Percentiles rank a stretch among this genome's conserved stretches.
These are phyloP conservation scores for Globisporangium nagaii DNA, from an alignment of 352 stramenopile species.

Conservation along the genomic window DNA sequence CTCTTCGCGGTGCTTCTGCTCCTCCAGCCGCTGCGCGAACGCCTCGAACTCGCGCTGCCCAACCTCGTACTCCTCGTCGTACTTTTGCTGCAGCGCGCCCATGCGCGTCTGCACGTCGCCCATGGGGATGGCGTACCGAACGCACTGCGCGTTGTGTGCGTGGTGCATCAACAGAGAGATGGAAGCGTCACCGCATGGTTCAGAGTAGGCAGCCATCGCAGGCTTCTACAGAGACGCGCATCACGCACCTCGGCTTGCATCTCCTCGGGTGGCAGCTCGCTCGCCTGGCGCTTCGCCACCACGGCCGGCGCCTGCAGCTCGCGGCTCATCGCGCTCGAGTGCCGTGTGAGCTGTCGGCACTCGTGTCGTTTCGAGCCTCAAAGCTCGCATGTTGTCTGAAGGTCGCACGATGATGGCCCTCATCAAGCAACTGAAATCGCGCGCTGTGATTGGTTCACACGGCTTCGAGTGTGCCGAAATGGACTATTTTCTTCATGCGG, in stretches of 20 bases:
- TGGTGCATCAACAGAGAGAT: background rate
- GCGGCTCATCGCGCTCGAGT: background rate
- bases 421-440: no score
- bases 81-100: slow-evolving; percentile 42
- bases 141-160: slow-evolving; percentile 33
- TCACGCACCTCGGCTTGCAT: slow-evolving; percentile 46
- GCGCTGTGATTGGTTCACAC: no score
- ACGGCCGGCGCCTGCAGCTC: background rate
- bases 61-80: slow-evolving; percentile 57
- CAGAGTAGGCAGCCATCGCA: no score
- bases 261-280: slow-evolving; percentile 46
- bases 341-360: no score
- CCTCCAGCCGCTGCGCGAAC: slow-evolving; percentile 27
- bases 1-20: slow-evolving; percentile 40
- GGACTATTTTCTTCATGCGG: no score
- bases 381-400: no score
- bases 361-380: no score
- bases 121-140: slow-evolving; percentile 38
- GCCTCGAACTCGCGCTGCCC: slow-evolving; percentile 28
- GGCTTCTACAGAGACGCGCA: background rate
- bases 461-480: no score
- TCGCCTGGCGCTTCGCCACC: slow-evolving; percentile 34
- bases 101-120: slow-evolving; percentile 41
- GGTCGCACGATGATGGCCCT: no score
- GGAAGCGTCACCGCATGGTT: no score